A percentile compares a stretch with the other conserved stretches of the same genome.
These are phyloP conservation scores for Cyberlindnera nakhonratchasimensis DNA, from an alignment of 805 yeast species.

Conservation along the genomic window DNA sequence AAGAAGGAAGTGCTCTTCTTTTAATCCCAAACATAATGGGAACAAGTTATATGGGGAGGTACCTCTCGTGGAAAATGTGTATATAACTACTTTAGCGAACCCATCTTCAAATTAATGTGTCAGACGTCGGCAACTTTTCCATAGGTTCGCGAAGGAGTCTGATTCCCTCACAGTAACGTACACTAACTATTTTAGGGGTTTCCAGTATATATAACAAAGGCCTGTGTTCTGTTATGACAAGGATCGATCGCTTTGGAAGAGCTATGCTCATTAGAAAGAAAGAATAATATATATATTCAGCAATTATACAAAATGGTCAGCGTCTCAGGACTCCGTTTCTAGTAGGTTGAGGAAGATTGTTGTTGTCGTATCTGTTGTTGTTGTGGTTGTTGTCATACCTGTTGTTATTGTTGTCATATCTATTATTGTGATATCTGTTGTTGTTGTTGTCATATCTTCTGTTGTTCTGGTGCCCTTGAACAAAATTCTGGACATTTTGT, in stretches of 20 bases:
- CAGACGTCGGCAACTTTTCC: conserved; percentile 2
- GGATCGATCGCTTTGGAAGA: too few species aligned
- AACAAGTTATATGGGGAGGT: neutral
- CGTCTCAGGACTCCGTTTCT: conserved; percentile 27
- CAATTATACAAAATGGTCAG: too few species aligned
- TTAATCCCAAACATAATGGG: neutral
- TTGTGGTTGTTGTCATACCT: neutral
- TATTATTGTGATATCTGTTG: too few species aligned
- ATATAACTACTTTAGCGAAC: too few species aligned
- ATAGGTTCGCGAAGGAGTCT: neutral
- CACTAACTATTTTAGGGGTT: too few species aligned
- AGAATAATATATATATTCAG: too few species aligned
- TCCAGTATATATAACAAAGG: neutral
- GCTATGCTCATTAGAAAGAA: too few species aligned
- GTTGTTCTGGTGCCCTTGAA: conserved; percentile 12
- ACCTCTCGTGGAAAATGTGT: neutral
- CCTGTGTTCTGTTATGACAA: neutral
- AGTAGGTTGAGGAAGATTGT: conserved; percentile 22
- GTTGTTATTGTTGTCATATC: conserved; percentile 10
- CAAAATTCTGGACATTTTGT: conserved; percentile 13
- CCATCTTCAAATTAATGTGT: too few species aligned
- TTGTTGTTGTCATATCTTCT: conserved; percentile 3
- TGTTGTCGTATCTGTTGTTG: conserved; percentile 14
- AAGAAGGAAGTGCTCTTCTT: neutral
- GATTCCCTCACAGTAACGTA: neutral